Evolutionary conservation across 108 stramenopile species (phyloP), one percentile per base, ranked within the genome.

Genomic region (Licmophora abbreviata): DNA sequence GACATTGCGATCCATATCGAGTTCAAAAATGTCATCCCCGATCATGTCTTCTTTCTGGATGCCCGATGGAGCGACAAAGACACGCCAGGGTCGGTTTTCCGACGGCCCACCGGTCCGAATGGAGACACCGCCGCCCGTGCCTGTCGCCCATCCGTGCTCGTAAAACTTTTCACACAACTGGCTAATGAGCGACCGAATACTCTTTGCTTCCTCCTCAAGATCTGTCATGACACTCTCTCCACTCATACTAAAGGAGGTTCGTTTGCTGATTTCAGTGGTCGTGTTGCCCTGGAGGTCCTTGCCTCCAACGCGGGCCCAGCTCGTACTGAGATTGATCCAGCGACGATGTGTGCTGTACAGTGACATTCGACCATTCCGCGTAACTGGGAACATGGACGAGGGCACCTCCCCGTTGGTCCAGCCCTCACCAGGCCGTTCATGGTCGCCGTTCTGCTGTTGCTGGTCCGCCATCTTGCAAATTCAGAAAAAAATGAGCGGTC

Each of bases 41-140:
- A 81, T 67, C 74, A 97, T 87, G 44, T 94, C 87, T 67, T 97
- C 96, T 65, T 95, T 95, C 56, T 94, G 93, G n/a, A 97, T 83
- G 1, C 94, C 96, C 1, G 81, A 82, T n/a, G 96, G 96, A 20
- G 94, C 90, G 55, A 94, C 86, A 69, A 93, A 93, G 25, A 95
- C 73, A 11, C 91, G 72, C 54, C 72, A 88, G 7, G 82, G 82
- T 2, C 77, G 58, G 28, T 70, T 61, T 43, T 74, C 70, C 3
- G 27, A 36, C 1, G 75, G 75, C 25, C 76, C 79, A 20, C 89
- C 90, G 15, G 89, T 71, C 17, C 94, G 80, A 33, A 97, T 95
- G 48, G 66, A 68, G 17, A 94, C 72, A 7, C 92, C 88, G 17
- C 96, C 96, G 3, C 94, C 94, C 0, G 93, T 97, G 31, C 96